phyloP scores from a whole-genome alignment of 1,284 basidiomycete genomes.

The Mycosarcoma mackinlayi region DNA sequence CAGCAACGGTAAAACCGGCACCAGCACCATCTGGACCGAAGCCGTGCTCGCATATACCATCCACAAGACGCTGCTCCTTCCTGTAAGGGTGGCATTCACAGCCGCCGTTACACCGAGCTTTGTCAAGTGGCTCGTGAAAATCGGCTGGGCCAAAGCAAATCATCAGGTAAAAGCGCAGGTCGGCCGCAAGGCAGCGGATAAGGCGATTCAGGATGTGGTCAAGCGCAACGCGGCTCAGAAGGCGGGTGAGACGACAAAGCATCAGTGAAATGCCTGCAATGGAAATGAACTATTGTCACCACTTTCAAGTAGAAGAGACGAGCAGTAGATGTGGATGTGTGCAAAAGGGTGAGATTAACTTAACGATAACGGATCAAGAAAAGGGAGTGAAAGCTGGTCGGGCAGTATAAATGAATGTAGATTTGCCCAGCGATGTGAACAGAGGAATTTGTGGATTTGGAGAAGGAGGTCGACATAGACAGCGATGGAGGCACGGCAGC shows the following conservation, averaged over 20 bases:
- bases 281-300: slow-evolving; percentile 1
- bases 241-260: slow-evolving; percentile 14
- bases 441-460: too few relatives aligned
- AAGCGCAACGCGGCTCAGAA: slow-evolving; percentile 16
- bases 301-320: slow-evolving; percentile 1
- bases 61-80: slow-evolving; percentile 94
- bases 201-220: slow-evolving; percentile 29
- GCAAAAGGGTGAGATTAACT: neutral
- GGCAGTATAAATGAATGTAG: too few relatives aligned
- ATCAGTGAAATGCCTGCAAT: slow-evolving; percentile 7
- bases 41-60: slow-evolving; percentile 90
- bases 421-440: too few relatives aligned
- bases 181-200: slow-evolving; percentile 31
- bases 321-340: neutral
- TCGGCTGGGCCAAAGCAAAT: slow-evolving; percentile 60
- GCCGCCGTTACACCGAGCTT: slow-evolving; percentile 86
- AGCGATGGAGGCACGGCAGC: too few relatives aligned
- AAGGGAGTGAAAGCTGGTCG: neutral
- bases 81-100: slow-evolving; percentile 87
- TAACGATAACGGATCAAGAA: neutral
- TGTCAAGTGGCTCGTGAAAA: slow-evolving; percentile 71
- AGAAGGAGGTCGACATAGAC: too few relatives aligned
- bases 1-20: neutral
- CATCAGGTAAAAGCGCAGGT: slow-evolving; percentile 35
- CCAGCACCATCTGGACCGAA: slow-evolving; percentile 80